These are phyloP conservation scores for Lunularia cruciata DNA, from an alignment of 225 moss, liverwort and hornwort genomes.

Conservation along the genomic window DNA sequence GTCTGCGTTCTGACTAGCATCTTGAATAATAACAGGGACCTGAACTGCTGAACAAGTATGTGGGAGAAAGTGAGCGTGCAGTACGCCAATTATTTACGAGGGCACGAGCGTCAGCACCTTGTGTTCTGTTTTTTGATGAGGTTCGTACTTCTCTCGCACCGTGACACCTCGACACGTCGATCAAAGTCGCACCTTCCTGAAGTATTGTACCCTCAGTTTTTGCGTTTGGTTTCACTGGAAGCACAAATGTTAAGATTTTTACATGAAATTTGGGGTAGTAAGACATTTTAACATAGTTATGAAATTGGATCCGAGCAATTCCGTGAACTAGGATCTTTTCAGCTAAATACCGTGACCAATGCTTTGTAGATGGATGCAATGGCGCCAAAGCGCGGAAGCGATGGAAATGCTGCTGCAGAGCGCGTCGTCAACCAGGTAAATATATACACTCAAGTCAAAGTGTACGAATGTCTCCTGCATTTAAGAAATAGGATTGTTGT, in stretches of 20 bases:
- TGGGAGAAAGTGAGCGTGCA: constrained; percentile 99
- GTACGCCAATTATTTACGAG: constrained; percentile 90
- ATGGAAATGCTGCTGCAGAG: constrained; percentile 96
- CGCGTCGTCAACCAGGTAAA: constrained; percentile 96
- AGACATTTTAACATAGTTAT: too few species aligned
- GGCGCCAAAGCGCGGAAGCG: constrained; percentile 97
- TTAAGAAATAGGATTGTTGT: background rate
- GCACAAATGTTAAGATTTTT: too few species aligned
- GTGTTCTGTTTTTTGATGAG: constrained; percentile 98
- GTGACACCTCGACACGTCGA: too few species aligned
- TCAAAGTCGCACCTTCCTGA: too few species aligned
- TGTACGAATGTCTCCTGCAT: background rate
- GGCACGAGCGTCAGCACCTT: constrained; percentile 89
- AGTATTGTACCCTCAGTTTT: too few species aligned
- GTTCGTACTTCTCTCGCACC: constrained; percentile 34
- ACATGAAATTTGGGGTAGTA: too few species aligned
- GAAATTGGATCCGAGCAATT: too few species aligned
- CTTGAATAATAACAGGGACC: constrained; percentile 57
- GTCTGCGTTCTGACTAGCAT: background rate
- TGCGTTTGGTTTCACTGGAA: too few species aligned
- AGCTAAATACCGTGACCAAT: background rate
- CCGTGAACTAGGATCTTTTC: too few species aligned
- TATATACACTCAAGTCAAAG: background rate
- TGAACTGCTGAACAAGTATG: constrained; percentile 91
- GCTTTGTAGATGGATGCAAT: constrained; percentile 89